These are phyloP conservation scores for Phytophthora brassicae DNA, from an alignment of 352 stramenopile species.

Conservation along the genomic window DNA sequence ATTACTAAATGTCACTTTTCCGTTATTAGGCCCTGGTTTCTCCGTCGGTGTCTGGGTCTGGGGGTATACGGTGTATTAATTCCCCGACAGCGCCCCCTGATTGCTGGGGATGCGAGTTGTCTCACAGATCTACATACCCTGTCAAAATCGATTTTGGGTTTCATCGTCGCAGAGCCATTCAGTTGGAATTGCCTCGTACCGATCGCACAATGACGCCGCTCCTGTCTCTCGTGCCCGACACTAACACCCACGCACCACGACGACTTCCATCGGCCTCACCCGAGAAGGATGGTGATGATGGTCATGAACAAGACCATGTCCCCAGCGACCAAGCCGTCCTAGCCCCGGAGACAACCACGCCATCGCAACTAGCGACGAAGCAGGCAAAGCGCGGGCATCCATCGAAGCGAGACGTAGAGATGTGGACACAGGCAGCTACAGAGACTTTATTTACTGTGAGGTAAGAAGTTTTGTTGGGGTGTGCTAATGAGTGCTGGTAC, in stretches of 20 bases:
- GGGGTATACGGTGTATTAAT: too few relatives aligned
- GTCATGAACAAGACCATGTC: too few relatives aligned
- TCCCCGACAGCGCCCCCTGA: too few relatives aligned
- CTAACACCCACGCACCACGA: too few relatives aligned
- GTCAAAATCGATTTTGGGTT: background rate
- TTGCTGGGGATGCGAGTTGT: background rate
- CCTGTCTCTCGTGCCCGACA: background rate
- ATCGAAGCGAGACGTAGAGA: background rate
- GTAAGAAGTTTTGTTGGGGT: background rate
- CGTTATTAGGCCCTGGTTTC: background rate
- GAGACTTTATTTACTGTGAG: background rate
- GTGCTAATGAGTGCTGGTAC: too few relatives aligned
- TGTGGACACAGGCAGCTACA: background rate
- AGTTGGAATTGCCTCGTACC: background rate
- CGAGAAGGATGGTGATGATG: too few relatives aligned
- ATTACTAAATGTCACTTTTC: too few relatives aligned
- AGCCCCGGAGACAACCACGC: too few relatives aligned
- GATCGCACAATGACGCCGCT: background rate
- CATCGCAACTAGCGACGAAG: too few relatives aligned
- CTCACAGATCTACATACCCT: background rate
- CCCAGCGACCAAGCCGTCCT: too few relatives aligned
- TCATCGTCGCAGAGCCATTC: background rate
- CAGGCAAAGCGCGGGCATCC: background rate
- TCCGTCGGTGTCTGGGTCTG: background rate
- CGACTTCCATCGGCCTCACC: too few relatives aligned